These are phyloP conservation scores for Vicia faba DNA, from an alignment of 306 rosid genomes.

Conservation along the genomic window DNA sequence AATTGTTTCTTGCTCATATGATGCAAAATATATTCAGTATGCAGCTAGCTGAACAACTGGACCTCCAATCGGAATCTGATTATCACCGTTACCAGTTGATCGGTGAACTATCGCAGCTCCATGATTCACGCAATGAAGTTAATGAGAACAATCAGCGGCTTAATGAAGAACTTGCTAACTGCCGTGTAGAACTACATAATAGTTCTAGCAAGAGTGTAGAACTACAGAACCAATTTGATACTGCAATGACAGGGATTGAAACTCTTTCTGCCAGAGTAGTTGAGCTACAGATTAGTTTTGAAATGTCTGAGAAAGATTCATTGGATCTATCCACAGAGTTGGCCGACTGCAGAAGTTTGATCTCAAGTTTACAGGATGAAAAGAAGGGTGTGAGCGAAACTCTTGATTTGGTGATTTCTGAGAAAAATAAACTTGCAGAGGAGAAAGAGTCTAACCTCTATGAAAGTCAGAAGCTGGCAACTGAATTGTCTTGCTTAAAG, in stretches of 20 bases:
- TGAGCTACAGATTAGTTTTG: constrained; percentile 63
- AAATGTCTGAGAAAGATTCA: constrained; percentile 57
- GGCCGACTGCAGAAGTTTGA: constrained; percentile 64
- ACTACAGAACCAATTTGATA: constrained; percentile 53
- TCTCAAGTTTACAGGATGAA: constrained; percentile 62
- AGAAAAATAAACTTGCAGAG: constrained; percentile 53
- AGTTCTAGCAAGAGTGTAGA: constrained; percentile 56
- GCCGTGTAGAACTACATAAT: constrained; percentile 59
- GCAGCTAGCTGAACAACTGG: constrained; percentile 69
- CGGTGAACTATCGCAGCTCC: constrained; percentile 59
- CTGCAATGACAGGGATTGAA: constrained; percentile 57
- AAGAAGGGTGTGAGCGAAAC: constrained; percentile 55
- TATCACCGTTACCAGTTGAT: constrained; percentile 45
- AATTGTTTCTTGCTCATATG: constrained; percentile 61
- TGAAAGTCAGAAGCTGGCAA: constrained; percentile 64
- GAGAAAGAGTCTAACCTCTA: constrained; percentile 54
- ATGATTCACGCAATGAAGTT: constrained; percentile 50
- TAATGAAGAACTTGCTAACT: constrained; percentile 62
- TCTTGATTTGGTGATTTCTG: constrained; percentile 49
- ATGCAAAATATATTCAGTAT: constrained; percentile 58
- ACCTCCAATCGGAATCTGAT: constrained; percentile 60
- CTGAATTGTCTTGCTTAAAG: constrained; percentile 54
- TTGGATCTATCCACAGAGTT: constrained; percentile 59
- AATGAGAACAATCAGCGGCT: constrained; percentile 65
- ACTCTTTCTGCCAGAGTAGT: constrained; percentile 56